Base-by-base conservation (phyloP, 305 asterid genomes). In the Lippia alba region DNA sequence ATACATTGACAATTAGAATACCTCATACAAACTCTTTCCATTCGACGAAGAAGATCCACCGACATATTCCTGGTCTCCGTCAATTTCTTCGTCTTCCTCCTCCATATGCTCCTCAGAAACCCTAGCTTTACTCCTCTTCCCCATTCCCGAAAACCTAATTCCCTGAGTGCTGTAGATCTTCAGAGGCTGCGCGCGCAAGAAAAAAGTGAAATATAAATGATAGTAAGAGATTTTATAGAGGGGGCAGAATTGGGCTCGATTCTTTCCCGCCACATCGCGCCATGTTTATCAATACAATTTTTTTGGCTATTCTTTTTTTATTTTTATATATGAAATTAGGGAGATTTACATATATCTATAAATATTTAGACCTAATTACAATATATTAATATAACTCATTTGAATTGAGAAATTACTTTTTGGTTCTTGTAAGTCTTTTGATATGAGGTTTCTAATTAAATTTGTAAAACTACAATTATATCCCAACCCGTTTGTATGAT, bases 11-110 rank as follows among this genome's bases (percentile, higher is more conserved):
- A 36, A 36, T 36, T 36, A n/a, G 18, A 34, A 56, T 67, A 90
- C 97, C 90, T 89, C 96, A 19, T 91, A 91, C 50, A 91, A 87
- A 66, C 90, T 88, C 75, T 85, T 85, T 6, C 71, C 79, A 36
- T 55, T 72, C 12, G 89, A 80, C 63, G 92, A 76, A 44, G 96
- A 84, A 32, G 88, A 83, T 50, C 74, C 85, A 0, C 64, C 20
- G 16, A 54, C 46, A 32, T 62, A 48, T 55, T 74, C 80, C 57
- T 76, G 81, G 69, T 78, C 81, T 41, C 74, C 89, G 12, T 70
- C 30, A 63, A 74, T 64, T 74, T 79, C 89, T 61, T 84, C 87
- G 17, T 80, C 83, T 58, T 81, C 88, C 8, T 78, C 78, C 71
- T 77, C 81, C 6, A 74, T 11, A 30, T 70, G 53, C 65, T 83